These are phyloP conservation scores for Microcos paniculata DNA, from an alignment of 345 rosid species.

Conservation along the genomic window DNA sequence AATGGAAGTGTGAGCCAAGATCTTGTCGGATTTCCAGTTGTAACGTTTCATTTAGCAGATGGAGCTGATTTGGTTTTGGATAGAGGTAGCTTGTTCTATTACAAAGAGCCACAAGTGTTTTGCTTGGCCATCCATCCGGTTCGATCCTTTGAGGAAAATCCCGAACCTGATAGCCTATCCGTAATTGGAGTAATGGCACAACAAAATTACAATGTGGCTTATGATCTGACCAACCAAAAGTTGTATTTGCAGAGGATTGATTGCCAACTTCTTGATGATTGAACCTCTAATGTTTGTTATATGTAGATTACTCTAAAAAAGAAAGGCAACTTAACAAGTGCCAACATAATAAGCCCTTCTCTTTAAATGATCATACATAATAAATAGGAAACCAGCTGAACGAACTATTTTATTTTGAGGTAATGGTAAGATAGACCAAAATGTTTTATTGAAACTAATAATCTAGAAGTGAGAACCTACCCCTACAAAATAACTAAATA, in stretches of 20 bases:
- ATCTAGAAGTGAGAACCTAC: no score
- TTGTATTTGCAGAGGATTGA: constrained; percentile 1
- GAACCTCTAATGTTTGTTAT: neutral
- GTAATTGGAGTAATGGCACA: neutral
- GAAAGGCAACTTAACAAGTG: neutral
- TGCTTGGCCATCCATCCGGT: neutral
- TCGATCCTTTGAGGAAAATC: neutral
- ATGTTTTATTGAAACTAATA: no score
- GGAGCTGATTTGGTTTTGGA: constrained; percentile 23
- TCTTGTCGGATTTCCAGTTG: constrained; percentile 14
- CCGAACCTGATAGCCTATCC: neutral
- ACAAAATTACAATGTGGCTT: constrained; percentile 8
- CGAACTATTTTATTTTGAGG: no score
- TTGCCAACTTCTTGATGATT: neutral
- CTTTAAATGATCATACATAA: no score
- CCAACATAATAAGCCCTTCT: no score
- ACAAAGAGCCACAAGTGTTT: neutral
- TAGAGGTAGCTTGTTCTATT: neutral
- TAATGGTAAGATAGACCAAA: no score
- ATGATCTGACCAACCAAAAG: neutral
- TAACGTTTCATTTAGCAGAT: constrained; percentile 14
- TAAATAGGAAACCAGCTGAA: no score
- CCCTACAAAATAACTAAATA: no score
- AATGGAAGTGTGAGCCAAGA: neutral
- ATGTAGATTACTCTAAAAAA: neutral